phyloP scores from a whole-genome alignment of 2,329 filamentous ascomycete species.

The Arthroderma uncinatum region DNA sequence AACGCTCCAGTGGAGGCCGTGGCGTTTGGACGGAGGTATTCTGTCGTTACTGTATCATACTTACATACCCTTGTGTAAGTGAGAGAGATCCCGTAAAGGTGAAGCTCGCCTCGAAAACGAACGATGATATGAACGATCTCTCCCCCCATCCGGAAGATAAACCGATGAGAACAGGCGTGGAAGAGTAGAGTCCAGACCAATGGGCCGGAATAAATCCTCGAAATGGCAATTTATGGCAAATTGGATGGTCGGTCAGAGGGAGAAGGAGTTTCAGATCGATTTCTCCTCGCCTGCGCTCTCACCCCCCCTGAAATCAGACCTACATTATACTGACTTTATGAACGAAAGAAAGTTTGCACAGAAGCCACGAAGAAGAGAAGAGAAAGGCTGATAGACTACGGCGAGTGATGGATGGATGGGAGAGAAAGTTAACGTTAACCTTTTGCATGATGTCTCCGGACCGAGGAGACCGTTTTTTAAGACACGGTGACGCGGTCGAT shows the following conservation, averaged over 20 bases:
- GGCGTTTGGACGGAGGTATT: slow-evolving; percentile 5
- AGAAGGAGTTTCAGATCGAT: not conserved
- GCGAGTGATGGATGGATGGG: no score
- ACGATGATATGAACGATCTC: not conserved
- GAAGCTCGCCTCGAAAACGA: not conserved
- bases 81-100: not conserved
- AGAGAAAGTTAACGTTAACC: not conserved
- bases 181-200: not conserved
- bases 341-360: not conserved
- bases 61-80: no score
- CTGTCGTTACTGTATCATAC: not conserved
- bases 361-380: not conserved
- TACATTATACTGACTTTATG: not conserved
- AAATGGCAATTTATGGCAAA: not conserved
- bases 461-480: not conserved
- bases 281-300: not conserved
- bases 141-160: not conserved
- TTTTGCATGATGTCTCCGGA: not conserved
- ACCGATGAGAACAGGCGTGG: not conserved
- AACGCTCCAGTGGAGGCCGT: not conserved
- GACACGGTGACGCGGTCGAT: not conserved
- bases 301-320: no score
- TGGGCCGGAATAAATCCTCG: not conserved
- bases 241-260: not conserved
- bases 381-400: not conserved